Percentiles rank a stretch among this genome's conserved stretches.
Evolutionary conservation across 768 basidiomycete species (phyloP).

Genomic region (Collybia sp.): DNA sequence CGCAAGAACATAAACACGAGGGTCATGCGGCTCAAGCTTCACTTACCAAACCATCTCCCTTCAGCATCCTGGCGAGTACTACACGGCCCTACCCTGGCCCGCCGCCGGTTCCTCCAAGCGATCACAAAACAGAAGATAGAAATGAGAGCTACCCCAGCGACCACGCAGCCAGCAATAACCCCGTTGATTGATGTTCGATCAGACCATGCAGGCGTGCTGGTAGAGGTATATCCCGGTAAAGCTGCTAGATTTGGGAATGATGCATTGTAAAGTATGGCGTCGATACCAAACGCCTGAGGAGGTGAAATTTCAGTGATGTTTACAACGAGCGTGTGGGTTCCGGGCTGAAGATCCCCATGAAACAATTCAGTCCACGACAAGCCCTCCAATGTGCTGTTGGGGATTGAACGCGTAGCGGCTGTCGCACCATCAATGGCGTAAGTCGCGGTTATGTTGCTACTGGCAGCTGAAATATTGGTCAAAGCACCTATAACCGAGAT

Average conservation of each 20-base stretch:
- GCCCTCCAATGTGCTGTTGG: slow-evolving; percentile 20
- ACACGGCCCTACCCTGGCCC: too few species aligned
- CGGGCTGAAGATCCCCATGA: slow-evolving; percentile 25
- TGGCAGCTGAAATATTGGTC: slow-evolving; percentile 16
- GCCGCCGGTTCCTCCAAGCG: too few species aligned
- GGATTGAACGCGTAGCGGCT: slow-evolving; percentile 14
- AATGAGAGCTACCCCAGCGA: background rate
- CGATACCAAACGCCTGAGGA: slow-evolving; percentile 28
- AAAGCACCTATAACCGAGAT: slow-evolving; percentile 30
- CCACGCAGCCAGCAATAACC: slow-evolving; percentile 12
- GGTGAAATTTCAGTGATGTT: slow-evolving; percentile 29
- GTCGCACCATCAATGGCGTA: slow-evolving; percentile 32
- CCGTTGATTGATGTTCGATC: background rate
- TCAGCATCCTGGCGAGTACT: too few species aligned
- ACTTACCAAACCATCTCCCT: too few species aligned
- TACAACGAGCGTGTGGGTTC: slow-evolving; percentile 30
- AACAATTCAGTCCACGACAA: slow-evolving; percentile 31
- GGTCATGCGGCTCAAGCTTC: too few species aligned
- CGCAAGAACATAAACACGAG: too few species aligned
- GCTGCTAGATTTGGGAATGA: slow-evolving; percentile 20
- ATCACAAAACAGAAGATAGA: too few species aligned
- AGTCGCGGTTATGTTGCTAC: slow-evolving; percentile 28
- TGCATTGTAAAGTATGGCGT: slow-evolving; percentile 35
- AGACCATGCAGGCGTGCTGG: background rate
- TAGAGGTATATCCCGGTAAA: slow-evolving; percentile 9